Base-by-base conservation (phyloP, 2,329 filamentous ascomycete species). In the Fusarium chaquense region DNA sequence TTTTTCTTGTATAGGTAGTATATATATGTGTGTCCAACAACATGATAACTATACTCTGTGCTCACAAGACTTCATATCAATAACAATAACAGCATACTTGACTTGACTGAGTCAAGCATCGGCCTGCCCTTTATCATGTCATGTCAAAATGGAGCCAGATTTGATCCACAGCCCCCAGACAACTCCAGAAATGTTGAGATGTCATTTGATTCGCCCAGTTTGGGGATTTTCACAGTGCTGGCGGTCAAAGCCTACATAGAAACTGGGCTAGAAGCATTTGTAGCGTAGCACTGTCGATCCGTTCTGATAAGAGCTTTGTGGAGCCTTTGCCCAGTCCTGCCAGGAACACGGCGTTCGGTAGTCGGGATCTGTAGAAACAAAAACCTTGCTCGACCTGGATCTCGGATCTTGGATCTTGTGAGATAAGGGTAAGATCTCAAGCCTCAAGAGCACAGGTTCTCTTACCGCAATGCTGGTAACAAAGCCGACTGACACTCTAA, bases 261-360 rank as follows among this genome's bases (percentile, higher is more conserved):
- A 44, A 43, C 32, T 9, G 46, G 43, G 45, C 62, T 67, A 63
- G 53, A 54, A 67, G 53, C 44, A 52, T 55, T 53, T 36, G 35
- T 49, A 65, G 61, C 46, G 46, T 54, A 55, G 40, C 28, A 59
- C 44, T 50, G 53, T 64, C 44, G 65, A 66, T 66, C 43, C 43
- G 20, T 44, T 38, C 33, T 58, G 66, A 69, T 70, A 70, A 63
- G 52, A 66, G 24, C 36, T 35, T 43, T 56, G 53, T 56, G 61
- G 62, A 47, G 33, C 44, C 41, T 43, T 47, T 52, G 49, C 12
- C 35, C 32, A 22, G 36, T 58, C 22, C 57, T 47, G 38, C 45
- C 62, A 69, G 49, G 66, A 41, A 69, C 67, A 56, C 41, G 67
- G 53, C 67, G 35, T 66, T 65, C 44, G 66, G 62, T 51, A 69